Base-by-base conservation (phyloP, 805 yeast genomes). In the Crinitomyces ghanaensis region DNA sequence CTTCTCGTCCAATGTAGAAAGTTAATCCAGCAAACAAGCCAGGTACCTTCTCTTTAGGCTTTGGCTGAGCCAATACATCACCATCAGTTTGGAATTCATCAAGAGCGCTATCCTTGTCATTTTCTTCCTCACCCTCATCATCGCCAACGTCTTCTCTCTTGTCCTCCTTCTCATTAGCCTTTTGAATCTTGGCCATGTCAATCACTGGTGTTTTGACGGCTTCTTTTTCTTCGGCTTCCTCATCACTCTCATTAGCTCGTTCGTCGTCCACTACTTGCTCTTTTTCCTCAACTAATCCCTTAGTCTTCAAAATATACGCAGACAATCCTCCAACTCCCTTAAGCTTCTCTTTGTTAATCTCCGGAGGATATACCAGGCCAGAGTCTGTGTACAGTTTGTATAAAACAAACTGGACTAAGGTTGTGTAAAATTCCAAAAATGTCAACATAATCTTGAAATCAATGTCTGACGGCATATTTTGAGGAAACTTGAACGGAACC, bases 371-470 rank as follows among this genome's bases (percentile, higher is more conserved):
- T 20, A 82, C 76, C 51, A 91, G 70, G 41, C 77, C 86, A 21
- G 77, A 67, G 46, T 85, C 97, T 15, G 80, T 72, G 64, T 84
- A 91, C 42, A 91, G 69, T 56, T 81, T 80, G 69, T 55, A 91
- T 35, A 88, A 65, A 15, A 79, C 86, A 54, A 91, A 91, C 53
- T 85, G 94, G 51, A 86, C 60, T 47, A 91, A 62, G 17, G 97
- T 88, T 13, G 95, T 77, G 63, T 91, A 91, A 60, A 91, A 86
- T 62, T 91, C 98, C 53, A 91, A 70, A 61, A 91, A 91, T 1
- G 97, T 88, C 51, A 84, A 67, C 98, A 91, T 91, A 64, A 91
- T 84, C 59, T 91, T 72, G 66, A 91, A 88, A 61, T 91, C 98
- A 39, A 91, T 76, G 57, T 91, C 97, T 28, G 78, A 61, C 30